A percentile compares a stretch with the other conserved stretches of the same genome.
phyloP scores from a whole-genome alignment of 768 basidiomycete genomes.

The Trametes sanguinea region DNA sequence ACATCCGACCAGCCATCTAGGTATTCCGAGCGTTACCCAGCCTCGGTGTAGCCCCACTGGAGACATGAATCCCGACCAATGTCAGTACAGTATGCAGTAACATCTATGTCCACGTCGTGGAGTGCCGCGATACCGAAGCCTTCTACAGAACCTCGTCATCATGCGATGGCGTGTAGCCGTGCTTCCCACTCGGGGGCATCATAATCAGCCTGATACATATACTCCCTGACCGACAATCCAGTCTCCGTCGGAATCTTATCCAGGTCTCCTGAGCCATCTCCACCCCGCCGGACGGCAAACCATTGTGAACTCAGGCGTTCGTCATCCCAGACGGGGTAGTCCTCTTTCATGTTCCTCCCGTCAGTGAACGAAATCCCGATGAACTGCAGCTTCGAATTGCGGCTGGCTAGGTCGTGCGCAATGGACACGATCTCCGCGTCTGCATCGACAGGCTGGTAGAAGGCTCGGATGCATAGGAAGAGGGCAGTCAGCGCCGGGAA shows the following conservation, averaged over 20 bases:
- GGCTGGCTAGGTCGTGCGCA: not conserved
- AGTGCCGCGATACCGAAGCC: no score
- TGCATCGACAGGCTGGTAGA: not conserved
- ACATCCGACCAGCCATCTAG: not conserved
- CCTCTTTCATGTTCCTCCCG: slow-evolving; percentile 5
- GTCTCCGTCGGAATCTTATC: not conserved
- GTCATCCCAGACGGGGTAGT: slow-evolving; percentile 13
- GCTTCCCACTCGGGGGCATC: slow-evolving; percentile 2
- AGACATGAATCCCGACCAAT: no score
- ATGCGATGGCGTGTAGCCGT: not conserved
- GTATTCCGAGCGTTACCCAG: not conserved
- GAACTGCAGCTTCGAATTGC: not conserved
- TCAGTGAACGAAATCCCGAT: slow-evolving; percentile 11
- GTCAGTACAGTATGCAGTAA: no score
- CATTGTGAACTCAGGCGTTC: slow-evolving; percentile 7
- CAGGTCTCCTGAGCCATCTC: not conserved
- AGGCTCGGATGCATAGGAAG: slow-evolving; percentile 16
- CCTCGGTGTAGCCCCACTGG: no score
- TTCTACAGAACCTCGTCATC: not conserved
- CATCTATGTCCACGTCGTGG: not conserved
- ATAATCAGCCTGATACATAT: slow-evolving; percentile 11
- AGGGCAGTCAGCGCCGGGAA: not conserved
- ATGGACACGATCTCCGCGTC: slow-evolving; percentile 1
- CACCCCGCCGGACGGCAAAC: not conserved
- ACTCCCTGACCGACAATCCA: slow-evolving; percentile 12